Evolutionary conservation across 2,329 filamentous ascomycete species (phyloP).

Genomic region (Beauveria sp.): DNA sequence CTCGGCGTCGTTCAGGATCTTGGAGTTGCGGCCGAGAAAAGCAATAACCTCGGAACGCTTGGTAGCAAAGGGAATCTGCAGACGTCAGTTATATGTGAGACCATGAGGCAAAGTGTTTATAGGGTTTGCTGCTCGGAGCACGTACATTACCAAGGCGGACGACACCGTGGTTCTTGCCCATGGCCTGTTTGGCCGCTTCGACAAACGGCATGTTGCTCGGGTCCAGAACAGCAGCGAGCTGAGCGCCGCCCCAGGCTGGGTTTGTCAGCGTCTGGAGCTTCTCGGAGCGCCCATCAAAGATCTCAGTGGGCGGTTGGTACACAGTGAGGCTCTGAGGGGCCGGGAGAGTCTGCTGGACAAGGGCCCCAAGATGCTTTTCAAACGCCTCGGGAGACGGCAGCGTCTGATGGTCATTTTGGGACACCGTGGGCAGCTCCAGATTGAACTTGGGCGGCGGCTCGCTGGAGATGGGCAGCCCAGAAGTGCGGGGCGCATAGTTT

Average conservation of each 20-base stretch:
- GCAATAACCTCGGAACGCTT: conserved; percentile 48
- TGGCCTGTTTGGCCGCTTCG: conserved; percentile 27
- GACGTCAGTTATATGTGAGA: not conserved
- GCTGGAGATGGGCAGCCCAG: conserved; percentile 18
- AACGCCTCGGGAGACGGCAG: not conserved
- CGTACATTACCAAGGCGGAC: conserved; percentile 45
- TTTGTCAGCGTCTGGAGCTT: conserved; percentile 31
- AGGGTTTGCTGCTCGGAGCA: not conserved
- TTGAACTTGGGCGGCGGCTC: conserved; percentile 33
- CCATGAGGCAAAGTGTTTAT: not conserved
- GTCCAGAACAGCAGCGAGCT: conserved; percentile 27
- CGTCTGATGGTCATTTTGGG: not conserved
- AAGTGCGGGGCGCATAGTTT: conserved; percentile 32
- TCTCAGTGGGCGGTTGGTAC: conserved; percentile 9
- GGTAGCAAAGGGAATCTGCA: conserved; percentile 49
- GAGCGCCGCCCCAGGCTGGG: conserved; percentile 27
- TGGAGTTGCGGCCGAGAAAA: conserved; percentile 51
- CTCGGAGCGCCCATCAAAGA: conserved; percentile 26
- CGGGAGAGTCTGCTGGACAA: not conserved
- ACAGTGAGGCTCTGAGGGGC: conserved; percentile 6
- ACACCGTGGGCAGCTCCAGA: conserved; percentile 14
- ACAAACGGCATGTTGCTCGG: conserved; percentile 39
- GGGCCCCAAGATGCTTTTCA: not conserved
- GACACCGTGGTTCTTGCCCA: conserved; percentile 32
- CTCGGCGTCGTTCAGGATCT: conserved; percentile 44